Conservation (phyloP, 1,139 yeast species). For the Taphrina deformans region DNA sequence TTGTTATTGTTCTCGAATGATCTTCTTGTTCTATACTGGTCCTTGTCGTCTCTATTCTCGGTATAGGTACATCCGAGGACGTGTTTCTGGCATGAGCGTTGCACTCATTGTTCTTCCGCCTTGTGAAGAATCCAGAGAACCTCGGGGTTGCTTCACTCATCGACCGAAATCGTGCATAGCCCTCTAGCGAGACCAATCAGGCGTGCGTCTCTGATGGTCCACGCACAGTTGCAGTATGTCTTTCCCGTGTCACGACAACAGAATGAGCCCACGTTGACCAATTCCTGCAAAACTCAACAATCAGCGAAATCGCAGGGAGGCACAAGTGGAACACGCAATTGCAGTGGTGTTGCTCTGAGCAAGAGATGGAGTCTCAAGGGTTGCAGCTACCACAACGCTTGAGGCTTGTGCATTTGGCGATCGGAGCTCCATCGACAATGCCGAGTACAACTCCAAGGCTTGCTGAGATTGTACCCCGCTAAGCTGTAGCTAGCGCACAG, state of each 20-base stretch:
- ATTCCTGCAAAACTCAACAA: too few relatives aligned
- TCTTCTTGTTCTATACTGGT: neutral
- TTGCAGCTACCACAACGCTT: neutral
- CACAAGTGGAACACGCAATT: neutral
- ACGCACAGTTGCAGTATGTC: neutral
- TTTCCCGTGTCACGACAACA: too few relatives aligned
- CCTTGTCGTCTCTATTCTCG: conserved; percentile 5
- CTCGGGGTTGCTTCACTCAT: conserved; percentile 16
- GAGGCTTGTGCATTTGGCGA: conserved; percentile 15
- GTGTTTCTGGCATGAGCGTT: neutral
- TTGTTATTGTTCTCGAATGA: neutral
- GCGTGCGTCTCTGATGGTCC: neutral
- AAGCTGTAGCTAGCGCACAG: neutral
- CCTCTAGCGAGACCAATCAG: neutral
- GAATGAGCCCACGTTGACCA: too few relatives aligned
- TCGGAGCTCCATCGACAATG: too few relatives aligned
- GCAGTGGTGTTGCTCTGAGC: neutral
- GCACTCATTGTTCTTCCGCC: conserved; percentile 2
- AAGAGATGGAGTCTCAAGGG: neutral
- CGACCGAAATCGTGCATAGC: neutral
- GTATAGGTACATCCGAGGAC: neutral
- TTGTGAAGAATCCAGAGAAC: conserved; percentile 17
- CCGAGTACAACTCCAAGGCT: too few relatives aligned
- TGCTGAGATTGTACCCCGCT: too few relatives aligned
- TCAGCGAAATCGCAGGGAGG: too few relatives aligned